A percentile compares a stretch with the other conserved stretches of the same genome.
Evolutionary conservation across 2,329 filamentous ascomycete genomes (phyloP).

Genomic region (Calonectria hongkongensis): DNA sequence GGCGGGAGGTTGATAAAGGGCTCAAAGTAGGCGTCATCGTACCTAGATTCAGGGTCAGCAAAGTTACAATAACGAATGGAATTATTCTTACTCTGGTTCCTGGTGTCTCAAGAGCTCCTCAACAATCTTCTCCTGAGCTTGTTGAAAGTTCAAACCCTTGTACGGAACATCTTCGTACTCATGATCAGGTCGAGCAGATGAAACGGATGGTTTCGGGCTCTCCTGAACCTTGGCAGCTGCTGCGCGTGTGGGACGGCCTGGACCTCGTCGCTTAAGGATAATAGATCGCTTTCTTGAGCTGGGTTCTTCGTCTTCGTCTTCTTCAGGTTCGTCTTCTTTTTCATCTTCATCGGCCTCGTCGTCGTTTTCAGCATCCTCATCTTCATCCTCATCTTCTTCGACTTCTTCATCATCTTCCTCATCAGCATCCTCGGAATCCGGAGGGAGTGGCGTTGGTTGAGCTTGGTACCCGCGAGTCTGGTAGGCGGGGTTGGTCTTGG

Average conservation of each 20-base stretch:
- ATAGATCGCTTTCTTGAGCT: constrained; percentile 62
- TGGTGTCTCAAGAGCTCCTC: constrained; percentile 82
- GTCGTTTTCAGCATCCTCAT: constrained; percentile 57
- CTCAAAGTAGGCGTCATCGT: constrained; percentile 81
- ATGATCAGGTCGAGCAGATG: constrained; percentile 68
- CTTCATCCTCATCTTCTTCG: constrained; percentile 57
- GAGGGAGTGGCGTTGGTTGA: constrained; percentile 82
- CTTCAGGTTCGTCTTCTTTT: constrained; percentile 55
- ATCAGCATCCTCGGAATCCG: constrained; percentile 55
- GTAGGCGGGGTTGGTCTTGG: constrained; percentile 89
- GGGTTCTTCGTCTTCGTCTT: constrained; percentile 55
- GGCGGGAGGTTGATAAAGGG: constrained; percentile 88
- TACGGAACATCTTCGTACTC: constrained; percentile 77
- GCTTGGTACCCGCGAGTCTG: constrained; percentile 80
- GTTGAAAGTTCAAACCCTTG: constrained; percentile 84
- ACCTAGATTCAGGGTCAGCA: constrained; percentile 67
- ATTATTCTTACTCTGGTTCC: constrained; percentile 75
- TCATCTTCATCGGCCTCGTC: constrained; percentile 57
- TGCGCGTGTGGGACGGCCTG: constrained; percentile 60
- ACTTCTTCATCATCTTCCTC: constrained; percentile 56
- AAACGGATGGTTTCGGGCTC: constrained; percentile 60
- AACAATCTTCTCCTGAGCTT: constrained; percentile 90
- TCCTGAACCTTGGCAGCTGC: constrained; percentile 57
- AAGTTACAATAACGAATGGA: not conserved
- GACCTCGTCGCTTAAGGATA: constrained; percentile 62